Evolutionary conservation across 805 yeast species (phyloP), one percentile per base, ranked within the genome.

Genomic region (Jamesozyma hellenica): DNA sequence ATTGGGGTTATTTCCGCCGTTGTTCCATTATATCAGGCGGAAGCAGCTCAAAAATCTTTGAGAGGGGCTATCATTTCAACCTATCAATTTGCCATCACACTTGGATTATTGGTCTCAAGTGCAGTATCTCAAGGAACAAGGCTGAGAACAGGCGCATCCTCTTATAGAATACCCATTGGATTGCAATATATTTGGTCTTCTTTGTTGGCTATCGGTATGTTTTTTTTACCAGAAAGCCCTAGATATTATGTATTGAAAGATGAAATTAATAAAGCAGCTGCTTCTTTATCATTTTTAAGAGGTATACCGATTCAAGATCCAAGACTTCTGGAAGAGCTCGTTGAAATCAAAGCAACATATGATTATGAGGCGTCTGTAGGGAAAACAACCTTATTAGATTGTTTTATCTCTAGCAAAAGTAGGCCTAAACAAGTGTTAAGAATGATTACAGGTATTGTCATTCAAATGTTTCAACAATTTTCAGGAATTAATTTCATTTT

Each of bases 401-500:
- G 83, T 47, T 79, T 83, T 62, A 64, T 60, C 40, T 68, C 74
- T 34, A 71, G 72, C 28, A 68, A 73, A 36, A 70, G 71, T 36
- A 63, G 79, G 45, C 74, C 77, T 40, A 70, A 70, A 45, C 87
- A 81, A 61, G 56, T 64, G 15, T 61, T 68, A 39, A 64, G 82
- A 53, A 68, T 81, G 60, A 38, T 74, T 15, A 77, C 90, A 13
- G 94, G 94, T 40, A 70, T 77, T 41, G 58, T 68, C 4, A 50
- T 82, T 26, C 94, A 85, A 63, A 79, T 83, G 17, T 67, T 85
- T 53, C 96, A 90, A 63, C 96, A 88, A 65, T 76, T 85, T 53
- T 77, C 94, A 7, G 96, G 96, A 39, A 79, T 86, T 46, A 87
- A 87, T 65, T 86, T 86, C 54, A 82, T 87, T 44, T 85, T 88